Evolutionary conservation across 805 yeast species (phyloP).

Genomic region (Clavispora santaluciae): DNA sequence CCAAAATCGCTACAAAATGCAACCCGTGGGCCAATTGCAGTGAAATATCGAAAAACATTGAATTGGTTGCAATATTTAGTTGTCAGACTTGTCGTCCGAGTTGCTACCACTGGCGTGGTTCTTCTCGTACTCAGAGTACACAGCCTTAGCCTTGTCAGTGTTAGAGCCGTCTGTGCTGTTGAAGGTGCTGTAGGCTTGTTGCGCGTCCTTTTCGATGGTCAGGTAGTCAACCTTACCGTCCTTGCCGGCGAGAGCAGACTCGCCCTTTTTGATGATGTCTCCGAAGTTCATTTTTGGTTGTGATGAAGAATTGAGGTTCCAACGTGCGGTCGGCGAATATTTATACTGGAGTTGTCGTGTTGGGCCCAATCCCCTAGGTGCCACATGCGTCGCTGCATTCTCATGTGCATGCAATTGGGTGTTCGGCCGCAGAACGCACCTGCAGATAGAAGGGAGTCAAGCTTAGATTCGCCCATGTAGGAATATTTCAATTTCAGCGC

Average conservation of each 20-base stretch:
- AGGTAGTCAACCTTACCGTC: conserved; percentile 22
- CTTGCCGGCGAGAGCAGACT: conserved; percentile 22
- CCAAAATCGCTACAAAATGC: too few relatives aligned
- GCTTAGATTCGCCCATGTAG: too few relatives aligned
- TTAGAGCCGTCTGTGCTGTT: conserved; percentile 23
- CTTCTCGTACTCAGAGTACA: conserved; percentile 25
- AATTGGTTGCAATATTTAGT: too few relatives aligned
- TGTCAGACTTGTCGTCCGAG: not conserved
- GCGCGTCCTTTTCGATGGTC: conserved; percentile 27
- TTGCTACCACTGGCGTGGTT: conserved; percentile 13
- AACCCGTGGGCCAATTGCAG: too few relatives aligned
- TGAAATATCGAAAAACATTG: too few relatives aligned
- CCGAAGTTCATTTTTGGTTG: conserved; percentile 18
- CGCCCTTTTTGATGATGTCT: conserved; percentile 30
- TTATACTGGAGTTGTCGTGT: conserved; percentile 2
- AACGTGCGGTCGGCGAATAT: too few relatives aligned
- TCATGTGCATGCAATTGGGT: not conserved
- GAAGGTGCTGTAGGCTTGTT: conserved; percentile 32
- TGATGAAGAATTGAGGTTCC: too few relatives aligned
- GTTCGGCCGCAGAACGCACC: not conserved
- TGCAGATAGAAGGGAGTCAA: not conserved
- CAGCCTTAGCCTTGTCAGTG: conserved; percentile 33
- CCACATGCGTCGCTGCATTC: not conserved
- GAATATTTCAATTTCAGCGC: too few relatives aligned
- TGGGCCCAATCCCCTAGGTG: not conserved